Base-by-base conservation (phyloP, 1,284 basidiomycete genomes). In the Ceratobasidium sp. region DNA sequence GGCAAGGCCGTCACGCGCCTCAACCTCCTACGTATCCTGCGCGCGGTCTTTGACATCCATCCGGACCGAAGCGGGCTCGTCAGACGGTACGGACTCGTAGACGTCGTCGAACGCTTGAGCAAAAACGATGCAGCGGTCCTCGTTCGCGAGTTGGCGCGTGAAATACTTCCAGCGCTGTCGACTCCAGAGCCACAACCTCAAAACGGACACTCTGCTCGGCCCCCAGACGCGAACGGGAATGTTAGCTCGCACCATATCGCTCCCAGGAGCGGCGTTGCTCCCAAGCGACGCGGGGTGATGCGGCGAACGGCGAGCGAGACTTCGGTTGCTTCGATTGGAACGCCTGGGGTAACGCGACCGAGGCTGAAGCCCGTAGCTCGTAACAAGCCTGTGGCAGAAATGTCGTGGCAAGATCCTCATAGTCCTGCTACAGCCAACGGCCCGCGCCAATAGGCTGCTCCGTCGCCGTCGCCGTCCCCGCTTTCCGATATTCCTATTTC, bases 1-100 rank as follows among this genome's bases (percentile, higher is more conserved):
- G 90, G 84, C 40, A 94, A 96, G 82, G 93, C 96, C 0, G 93
- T 98, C 65, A 94, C 97, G 28, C 91, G 96, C 69, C 90, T 98
- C 69, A 97, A 96, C 83, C 87, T 99, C 48, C 88, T 99, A 62
- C 91, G 95, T 78, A 91, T 99, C 78, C 88, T 97, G 50, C 91
- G 93, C 79, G 90, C 93, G 0, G 91, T 97, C 0, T 96, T 94
- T 85, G 97, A 99, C 80, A 90, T 93, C 5, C 94, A 96, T 81
- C 95, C 95, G 0, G 95, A 96, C 82, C 90, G 93, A n/a, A 90
- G 90, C 0, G 90, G 91, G 80, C 87, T 97, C 57, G 93, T 97
- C 23, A 91, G 94, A 82, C 88, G 91, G 67, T 96, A 93, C 82
- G 92, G 92, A 0, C 86, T 98, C 57, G 87, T 92, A 76, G 91